Evolutionary conservation across 225 moss, liverwort and hornwort genomes (phyloP).

Genomic region (Rhytidiadelphus loreus): DNA sequence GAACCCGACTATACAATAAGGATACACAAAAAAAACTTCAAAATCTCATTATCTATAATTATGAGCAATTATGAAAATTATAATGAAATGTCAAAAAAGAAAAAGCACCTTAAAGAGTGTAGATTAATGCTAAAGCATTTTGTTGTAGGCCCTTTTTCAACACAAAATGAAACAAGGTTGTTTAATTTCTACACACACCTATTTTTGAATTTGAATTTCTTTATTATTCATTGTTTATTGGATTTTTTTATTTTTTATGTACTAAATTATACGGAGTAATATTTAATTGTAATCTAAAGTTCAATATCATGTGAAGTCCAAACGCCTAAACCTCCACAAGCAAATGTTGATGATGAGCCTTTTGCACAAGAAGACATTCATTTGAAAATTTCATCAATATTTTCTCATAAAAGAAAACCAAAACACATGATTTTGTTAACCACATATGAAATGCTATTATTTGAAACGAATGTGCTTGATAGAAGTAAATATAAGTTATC

Average conservation of each 20-base stretch:
- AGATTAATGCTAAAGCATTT: neutral
- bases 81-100: neutral
- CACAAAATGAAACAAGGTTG: neutral
- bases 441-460: neutral
- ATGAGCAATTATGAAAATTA: neutral
- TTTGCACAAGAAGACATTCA: neutral
- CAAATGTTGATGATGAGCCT: neutral
- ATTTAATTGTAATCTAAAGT: neutral
- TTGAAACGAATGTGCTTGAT: too few relatives aligned
- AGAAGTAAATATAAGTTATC: too few relatives aligned
- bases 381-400: neutral
- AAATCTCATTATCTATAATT: neutral
- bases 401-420: neutral
- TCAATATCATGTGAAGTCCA: neutral
- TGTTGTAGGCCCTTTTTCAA: neutral
- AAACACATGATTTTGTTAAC: neutral
- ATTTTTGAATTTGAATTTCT: neutral
- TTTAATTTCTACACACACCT: neutral
- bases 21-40: neutral
- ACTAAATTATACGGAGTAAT: neutral
- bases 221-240: neutral
- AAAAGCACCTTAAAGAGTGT: neutral
- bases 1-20: rapidly evolving
- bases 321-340: neutral
- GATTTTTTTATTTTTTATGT: neutral